Evolutionary conservation across 2,329 filamentous ascomycete genomes (phyloP).

Genomic region (Colletotrichum sp.): DNA sequence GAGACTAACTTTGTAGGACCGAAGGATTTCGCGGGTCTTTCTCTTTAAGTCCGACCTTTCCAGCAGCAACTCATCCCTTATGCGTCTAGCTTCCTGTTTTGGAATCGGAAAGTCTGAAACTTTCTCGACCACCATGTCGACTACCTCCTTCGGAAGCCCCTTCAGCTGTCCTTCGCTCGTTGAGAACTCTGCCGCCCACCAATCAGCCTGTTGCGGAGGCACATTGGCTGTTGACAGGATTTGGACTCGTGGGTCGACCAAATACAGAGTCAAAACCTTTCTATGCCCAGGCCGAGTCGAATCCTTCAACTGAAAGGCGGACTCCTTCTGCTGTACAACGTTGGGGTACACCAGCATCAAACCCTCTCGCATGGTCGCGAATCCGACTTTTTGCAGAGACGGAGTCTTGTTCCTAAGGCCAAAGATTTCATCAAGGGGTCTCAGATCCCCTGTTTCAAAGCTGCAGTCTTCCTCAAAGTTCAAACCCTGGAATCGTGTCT

Average conservation of each 20-base stretch:
- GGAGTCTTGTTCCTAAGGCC: not conserved
- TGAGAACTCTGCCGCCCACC: constrained; percentile 1
- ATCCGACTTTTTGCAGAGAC: not conserved
- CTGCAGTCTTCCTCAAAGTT: not conserved
- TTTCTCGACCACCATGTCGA: not conserved
- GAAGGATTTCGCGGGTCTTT: fast-evolving
- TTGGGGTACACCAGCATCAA: constrained; percentile 18
- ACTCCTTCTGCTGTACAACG: constrained; percentile 12
- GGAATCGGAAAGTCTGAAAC: not conserved
- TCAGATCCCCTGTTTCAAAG: not conserved
- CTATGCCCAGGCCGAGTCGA: constrained; percentile 12
- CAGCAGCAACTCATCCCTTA: not conserved
- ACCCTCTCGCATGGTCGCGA: constrained; percentile 9
- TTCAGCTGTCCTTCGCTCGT: not conserved
- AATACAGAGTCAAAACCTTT: constrained; percentile 18
- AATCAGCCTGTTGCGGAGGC: constrained; percentile 22
- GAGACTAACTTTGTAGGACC: not conserved
- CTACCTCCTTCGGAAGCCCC: not conserved
- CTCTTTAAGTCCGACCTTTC: not conserved
- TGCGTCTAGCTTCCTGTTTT: not conserved
- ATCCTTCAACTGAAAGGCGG: constrained; percentile 18
- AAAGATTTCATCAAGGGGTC: not conserved
- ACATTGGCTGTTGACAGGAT: constrained; percentile 24
- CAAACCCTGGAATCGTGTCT: not conserved
- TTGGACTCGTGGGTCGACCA: constrained; percentile 24